phyloP scores from a whole-genome alignment of 208 protist species.

The Trypanosoma congolense region DNA sequence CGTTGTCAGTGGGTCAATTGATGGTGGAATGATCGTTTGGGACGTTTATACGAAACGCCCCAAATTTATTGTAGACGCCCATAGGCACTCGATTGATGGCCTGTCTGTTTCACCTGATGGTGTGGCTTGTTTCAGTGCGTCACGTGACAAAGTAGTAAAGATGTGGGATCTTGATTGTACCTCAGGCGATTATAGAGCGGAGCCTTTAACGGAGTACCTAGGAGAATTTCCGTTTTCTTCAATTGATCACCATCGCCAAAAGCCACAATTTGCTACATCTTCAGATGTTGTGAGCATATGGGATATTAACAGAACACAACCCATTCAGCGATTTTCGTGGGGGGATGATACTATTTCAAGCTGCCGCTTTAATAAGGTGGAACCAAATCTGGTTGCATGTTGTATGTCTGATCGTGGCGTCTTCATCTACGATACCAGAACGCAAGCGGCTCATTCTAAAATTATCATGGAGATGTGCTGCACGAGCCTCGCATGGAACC shows the following conservation, averaged over 20 bases:
- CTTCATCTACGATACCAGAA: conserved; percentile 94
- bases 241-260: conserved; percentile 91
- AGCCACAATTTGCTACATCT: conserved; percentile 90
- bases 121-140: conserved; percentile 87
- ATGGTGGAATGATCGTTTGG: conserved; percentile 90
- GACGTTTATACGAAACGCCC: conserved; percentile 76
- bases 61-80: conserved; percentile 76
- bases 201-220: conserved; percentile 86
- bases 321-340: conserved; percentile 93
- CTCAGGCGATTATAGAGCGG: conserved; percentile 23
- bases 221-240: conserved; percentile 90
- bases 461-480: conserved; percentile 91
- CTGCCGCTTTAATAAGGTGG: conserved; percentile 93
- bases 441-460: conserved; percentile 88
- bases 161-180: conserved; percentile 92
- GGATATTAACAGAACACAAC: conserved; percentile 91
- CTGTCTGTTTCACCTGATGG: conserved; percentile 87
- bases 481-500: conserved; percentile 95
- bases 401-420: conserved; percentile 91
- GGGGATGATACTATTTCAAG: conserved; percentile 89
- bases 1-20: conserved; percentile 79
- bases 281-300: conserved; percentile 90
- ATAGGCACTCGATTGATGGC: conserved; percentile 93
- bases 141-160: conserved; percentile 94
- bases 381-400: conserved; percentile 87